Evolutionary conservation across 2,329 filamentous ascomycete species (phyloP).

Genomic region (Lojkania enalia): DNA sequence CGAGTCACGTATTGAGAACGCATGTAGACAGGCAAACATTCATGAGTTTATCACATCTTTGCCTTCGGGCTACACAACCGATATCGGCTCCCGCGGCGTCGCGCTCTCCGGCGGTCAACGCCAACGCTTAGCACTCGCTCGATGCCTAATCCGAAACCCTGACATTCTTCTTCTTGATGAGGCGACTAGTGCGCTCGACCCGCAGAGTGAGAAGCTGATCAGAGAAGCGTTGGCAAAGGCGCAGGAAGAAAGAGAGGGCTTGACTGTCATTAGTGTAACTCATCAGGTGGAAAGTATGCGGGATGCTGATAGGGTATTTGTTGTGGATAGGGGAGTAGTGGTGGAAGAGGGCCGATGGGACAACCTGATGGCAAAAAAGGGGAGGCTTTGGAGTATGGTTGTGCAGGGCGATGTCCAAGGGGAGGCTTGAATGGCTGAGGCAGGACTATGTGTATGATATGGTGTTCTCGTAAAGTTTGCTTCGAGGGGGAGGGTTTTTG

Average conservation of each 20-base stretch:
- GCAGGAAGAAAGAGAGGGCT: slow-evolving; percentile 42
- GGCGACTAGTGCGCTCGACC: slow-evolving; percentile 86
- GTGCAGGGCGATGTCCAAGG: slow-evolving; percentile 9
- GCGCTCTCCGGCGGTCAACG: slow-evolving; percentile 82
- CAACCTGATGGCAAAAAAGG: slow-evolving; percentile 50
- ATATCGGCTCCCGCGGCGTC: slow-evolving; percentile 73
- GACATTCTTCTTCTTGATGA: slow-evolving; percentile 89
- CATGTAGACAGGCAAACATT: slow-evolving; percentile 65
- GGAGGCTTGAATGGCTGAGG: too few species aligned
- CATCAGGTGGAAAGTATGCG: slow-evolving; percentile 82
- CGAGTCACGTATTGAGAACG: slow-evolving; percentile 58
- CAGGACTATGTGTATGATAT: too few species aligned
- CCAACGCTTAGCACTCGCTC: slow-evolving; percentile 88
- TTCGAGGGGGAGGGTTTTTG: too few species aligned
- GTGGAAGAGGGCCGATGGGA: slow-evolving; percentile 68
- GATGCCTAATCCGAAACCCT: slow-evolving; percentile 82
- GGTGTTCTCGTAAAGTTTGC: too few species aligned
- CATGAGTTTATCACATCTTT: slow-evolving; percentile 22
- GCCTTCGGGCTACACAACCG: slow-evolving; percentile 69
- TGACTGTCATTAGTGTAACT: slow-evolving; percentile 78
- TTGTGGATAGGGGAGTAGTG: slow-evolving; percentile 65
- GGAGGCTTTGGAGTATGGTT: slow-evolving; percentile 14
- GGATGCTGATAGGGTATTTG: slow-evolving; percentile 69
- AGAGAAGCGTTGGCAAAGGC: slow-evolving; percentile 85
- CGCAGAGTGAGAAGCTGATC: slow-evolving; percentile 87